These are phyloP conservation scores for Penicillium sp. DNA, from an alignment of 2,329 filamentous ascomycete genomes.

Conservation along the genomic window DNA sequence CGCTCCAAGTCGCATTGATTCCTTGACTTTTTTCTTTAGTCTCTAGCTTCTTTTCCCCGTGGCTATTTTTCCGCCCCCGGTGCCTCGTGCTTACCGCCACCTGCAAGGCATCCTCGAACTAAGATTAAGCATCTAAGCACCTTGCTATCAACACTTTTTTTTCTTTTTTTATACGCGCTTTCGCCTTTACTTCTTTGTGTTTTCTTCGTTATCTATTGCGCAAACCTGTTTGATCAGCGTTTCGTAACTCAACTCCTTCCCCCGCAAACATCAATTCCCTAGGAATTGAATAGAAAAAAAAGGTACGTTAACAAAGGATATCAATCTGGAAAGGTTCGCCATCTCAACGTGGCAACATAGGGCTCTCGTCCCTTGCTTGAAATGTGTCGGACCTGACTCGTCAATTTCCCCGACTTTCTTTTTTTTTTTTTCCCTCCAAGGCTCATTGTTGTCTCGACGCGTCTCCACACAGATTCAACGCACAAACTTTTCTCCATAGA, in stretches of 20 bases:
- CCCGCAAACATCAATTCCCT: conserved; percentile 1
- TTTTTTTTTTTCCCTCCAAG: conserved; percentile 11
- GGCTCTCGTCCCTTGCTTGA: conserved; percentile 20
- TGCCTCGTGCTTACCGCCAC: conserved; percentile 39
- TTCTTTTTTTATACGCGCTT: conserved; percentile 3
- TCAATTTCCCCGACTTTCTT: conserved; percentile 23
- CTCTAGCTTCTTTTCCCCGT: background rate
- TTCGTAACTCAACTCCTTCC: background rate
- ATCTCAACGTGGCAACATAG: conserved; percentile 20
- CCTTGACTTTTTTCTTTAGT: conserved; percentile 19
- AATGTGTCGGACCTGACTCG: conserved; percentile 18
- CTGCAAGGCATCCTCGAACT: conserved; percentile 40
- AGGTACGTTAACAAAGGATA: conserved; percentile 2
- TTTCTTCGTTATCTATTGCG: background rate
- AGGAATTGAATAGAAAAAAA: background rate
- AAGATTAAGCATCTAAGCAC: conserved; percentile 46
- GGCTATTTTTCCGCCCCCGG: conserved; percentile 20
- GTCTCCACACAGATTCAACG: conserved; percentile 29
- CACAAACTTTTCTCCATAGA: conserved; percentile 13
- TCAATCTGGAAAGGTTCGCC: conserved; percentile 11
- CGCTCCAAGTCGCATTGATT: conserved; percentile 21
- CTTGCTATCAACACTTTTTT: conserved; percentile 24
- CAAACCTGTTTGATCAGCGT: conserved; percentile 7
- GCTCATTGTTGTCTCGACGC: conserved; percentile 32
- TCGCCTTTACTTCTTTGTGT: background rate